Conservation (phyloP, 306 rosid genomes). For the Urtica urens region DNA sequence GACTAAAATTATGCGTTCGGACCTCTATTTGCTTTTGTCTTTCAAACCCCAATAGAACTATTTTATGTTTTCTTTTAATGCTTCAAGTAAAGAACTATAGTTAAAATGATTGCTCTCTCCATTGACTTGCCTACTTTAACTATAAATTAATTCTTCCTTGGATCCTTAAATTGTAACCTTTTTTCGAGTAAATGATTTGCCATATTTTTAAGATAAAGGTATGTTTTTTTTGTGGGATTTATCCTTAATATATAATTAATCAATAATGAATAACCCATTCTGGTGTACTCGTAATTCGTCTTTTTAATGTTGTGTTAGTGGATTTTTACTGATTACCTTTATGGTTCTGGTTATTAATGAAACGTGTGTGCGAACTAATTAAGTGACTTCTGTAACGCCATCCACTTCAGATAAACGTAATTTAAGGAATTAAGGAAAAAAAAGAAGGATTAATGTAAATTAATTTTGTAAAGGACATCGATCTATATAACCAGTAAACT, state of each 20-base stretch:
- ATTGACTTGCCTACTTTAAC: constrained; percentile 20
- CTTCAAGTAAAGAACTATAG: neutral
- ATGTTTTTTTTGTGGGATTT: too few relatives aligned
- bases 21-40: constrained; percentile 10
- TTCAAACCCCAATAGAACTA: constrained; percentile 4
- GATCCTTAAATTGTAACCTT: constrained; percentile 13
- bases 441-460: constrained; percentile 3
- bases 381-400: constrained; percentile 16
- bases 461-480: constrained; percentile 11
- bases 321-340: constrained; percentile 13
- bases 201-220: too few relatives aligned
- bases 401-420: constrained; percentile 21
- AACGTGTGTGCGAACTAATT: constrained; percentile 15
- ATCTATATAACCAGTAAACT: neutral
- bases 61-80: too few relatives aligned
- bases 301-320: constrained; percentile 7
- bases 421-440: constrained; percentile 10
- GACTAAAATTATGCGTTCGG: neutral
- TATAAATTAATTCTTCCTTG: constrained; percentile 9
- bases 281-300: neutral
- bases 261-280: neutral
- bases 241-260: too few relatives aligned
- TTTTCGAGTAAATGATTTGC: neutral
- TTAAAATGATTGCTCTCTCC: constrained; percentile 7
- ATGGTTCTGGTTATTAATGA: constrained; percentile 8